A percentile compares a stretch with the other conserved stretches of the same genome.
These are phyloP conservation scores for Ascochyta pisi DNA, from an alignment of 2,329 filamentous ascomycete species.

Conservation along the genomic window DNA sequence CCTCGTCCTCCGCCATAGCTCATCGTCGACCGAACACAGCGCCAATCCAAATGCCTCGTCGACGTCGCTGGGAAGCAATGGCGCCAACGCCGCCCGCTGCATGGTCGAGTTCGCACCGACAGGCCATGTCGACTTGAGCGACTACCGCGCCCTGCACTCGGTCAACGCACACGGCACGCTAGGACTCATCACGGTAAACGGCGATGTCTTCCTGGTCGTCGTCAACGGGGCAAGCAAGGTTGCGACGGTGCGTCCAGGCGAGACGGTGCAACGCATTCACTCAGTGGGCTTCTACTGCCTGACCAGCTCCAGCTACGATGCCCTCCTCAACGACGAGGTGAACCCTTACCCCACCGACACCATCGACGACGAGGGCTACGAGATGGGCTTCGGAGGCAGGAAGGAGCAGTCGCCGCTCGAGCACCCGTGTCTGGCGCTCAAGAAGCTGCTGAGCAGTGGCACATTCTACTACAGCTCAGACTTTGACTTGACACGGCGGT, in stretches of 20 bases:
- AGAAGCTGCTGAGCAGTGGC: conserved; percentile 89
- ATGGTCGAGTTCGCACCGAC: conserved; percentile 84
- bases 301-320: conserved; percentile 84
- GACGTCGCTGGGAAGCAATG: conserved; percentile 55
- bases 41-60: conserved; percentile 60
- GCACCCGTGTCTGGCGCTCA: conserved; percentile 87
- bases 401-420: conserved; percentile 75
- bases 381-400: conserved; percentile 60
- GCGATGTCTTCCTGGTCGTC: conserved; percentile 89
- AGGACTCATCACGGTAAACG: conserved; percentile 81
- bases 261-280: conserved; percentile 86
- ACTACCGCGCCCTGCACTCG: conserved; percentile 77
- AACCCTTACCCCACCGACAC: conserved; percentile 63
- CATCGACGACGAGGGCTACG: conserved; percentile 61
- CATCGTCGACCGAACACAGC: conserved; percentile 63
- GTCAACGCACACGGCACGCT: conserved; percentile 83
- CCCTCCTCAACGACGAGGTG: conserved; percentile 67
- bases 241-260: conserved; percentile 82
- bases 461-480: conserved; percentile 99
- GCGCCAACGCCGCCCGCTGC: conserved; percentile 63
- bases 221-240: conserved; percentile 81
- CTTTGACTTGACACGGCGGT: conserved; percentile 91
- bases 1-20: conserved; percentile 82
- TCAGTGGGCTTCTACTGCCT: conserved; percentile 92
- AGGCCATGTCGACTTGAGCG: conserved; percentile 70